Percentiles rank a stretch among this genome's conserved stretches.
These are phyloP conservation scores for Yamadazyma phyllophila DNA, from an alignment of 805 yeast genomes.

Conservation along the genomic window DNA sequence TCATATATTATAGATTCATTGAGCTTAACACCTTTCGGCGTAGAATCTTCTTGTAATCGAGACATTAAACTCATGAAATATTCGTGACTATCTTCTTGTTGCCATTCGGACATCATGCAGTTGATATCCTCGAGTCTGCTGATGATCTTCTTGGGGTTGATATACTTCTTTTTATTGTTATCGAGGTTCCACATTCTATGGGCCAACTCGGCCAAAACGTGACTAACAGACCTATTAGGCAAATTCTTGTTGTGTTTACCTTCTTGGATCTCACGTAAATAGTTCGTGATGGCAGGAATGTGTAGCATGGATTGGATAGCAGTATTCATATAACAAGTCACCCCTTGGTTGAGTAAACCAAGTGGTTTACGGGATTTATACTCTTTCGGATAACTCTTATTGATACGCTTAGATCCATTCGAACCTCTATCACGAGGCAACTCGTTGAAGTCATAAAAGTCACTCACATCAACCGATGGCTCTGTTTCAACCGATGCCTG, in stretches of 20 bases:
- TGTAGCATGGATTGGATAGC: constrained; percentile 91
- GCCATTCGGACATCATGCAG: constrained; percentile 97
- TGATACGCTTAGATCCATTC: constrained; percentile 53
- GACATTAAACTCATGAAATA: constrained; percentile 90
- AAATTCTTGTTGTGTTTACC: constrained; percentile 50
- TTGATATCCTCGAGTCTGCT: constrained; percentile 76
- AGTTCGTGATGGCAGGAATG: constrained; percentile 86
- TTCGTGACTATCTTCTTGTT: constrained; percentile 97
- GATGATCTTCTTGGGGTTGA: constrained; percentile 76
- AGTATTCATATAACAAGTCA: constrained; percentile 94
- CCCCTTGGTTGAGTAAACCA: constrained; percentile 88
- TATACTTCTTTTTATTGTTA: constrained; percentile 40
- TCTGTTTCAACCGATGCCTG: constrained; percentile 27
- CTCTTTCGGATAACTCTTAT: constrained; percentile 69
- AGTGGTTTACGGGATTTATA: constrained; percentile 50
- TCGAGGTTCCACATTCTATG: constrained; percentile 67
- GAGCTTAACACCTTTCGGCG: constrained; percentile 85
- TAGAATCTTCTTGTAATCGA: constrained; percentile 85
- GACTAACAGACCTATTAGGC: constrained; percentile 58
- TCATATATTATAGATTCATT: constrained; percentile 83
- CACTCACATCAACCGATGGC: constrained; percentile 5
- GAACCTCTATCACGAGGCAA: constrained; percentile 60
- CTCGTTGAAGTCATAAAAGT: constrained; percentile 61
- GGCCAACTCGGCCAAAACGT: constrained; percentile 64
- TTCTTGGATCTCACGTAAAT: constrained; percentile 61